Evolutionary conservation across 2,329 filamentous ascomycete genomes (phyloP).

Genomic region (Fusarium buharicum): DNA sequence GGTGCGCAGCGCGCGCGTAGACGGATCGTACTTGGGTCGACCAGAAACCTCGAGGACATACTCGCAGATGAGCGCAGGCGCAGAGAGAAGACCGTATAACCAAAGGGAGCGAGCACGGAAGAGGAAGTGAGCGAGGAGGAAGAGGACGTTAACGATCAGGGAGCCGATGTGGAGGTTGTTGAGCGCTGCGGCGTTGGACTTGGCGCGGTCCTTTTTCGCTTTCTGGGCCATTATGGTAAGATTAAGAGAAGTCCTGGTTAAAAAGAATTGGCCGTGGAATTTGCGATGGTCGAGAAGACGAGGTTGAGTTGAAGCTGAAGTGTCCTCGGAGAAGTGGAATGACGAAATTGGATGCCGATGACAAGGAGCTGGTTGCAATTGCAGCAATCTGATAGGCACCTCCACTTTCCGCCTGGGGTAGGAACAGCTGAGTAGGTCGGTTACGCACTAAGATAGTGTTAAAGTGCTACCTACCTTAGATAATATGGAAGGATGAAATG

Average conservation of each 20-base stretch:
- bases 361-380: conserved; percentile 16
- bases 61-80: conserved; percentile 81
- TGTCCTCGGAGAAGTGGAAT: conserved; percentile 24
- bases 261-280: background rate
- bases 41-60: conserved; percentile 86
- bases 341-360: conserved; percentile 17
- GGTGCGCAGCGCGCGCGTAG: conserved; percentile 73
- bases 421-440: background rate
- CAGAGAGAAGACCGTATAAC: conserved; percentile 76
- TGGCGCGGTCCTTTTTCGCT: conserved; percentile 74
- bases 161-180: conserved; percentile 85
- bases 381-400: conserved; percentile 19
- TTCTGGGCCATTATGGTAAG: conserved; percentile 66
- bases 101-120: conserved; percentile 71
- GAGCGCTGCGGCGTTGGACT: conserved; percentile 79
- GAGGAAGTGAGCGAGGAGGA: conserved; percentile 77
- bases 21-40: conserved; percentile 76
- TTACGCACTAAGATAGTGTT: no score
- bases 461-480: no score
- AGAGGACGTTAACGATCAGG: conserved; percentile 75
- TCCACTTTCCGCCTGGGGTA: conserved; percentile 30
- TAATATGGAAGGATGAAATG: no score
- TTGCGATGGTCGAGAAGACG: background rate
- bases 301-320: background rate
- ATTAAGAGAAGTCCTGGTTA: background rate